Base-by-base conservation (phyloP, 2,329 filamentous ascomycete species). In the Colletotrichum lini region DNA sequence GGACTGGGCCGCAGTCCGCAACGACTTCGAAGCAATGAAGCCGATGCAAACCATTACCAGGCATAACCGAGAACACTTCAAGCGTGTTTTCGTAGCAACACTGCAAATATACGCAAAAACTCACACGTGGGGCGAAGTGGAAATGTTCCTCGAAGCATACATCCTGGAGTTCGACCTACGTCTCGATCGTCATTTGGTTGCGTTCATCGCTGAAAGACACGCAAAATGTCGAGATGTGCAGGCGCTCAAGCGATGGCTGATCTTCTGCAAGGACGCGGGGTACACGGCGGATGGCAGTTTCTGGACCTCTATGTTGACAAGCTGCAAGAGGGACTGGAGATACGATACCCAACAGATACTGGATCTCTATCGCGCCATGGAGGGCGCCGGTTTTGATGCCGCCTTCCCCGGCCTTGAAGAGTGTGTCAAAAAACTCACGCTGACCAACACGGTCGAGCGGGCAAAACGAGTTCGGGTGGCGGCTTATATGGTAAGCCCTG, bases 161-260 rank as follows among this genome's bases (percentile, higher is more conserved):
- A 76, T 79, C 4, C 74, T 77, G 16, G 77, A 80, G 21, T 74
- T 84, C 52, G 76, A 77, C 30, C 75, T 85, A 9, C 77, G 78
- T 5, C 72, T 84, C 50, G 79, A 79, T 72, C 77, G 73, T 12
- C 78, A 80, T 64, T 76, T 82, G 69, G 82, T 85, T 49, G 82
- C 81, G 3, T 73, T 86, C 30, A 78, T 86, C 72, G 83, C 84
- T 18, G 83, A 84, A 54, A 81, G 81, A 64, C 85, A 84, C 72
- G 84, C 79, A 15, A 77, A 79, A 26, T 75, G 79, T 38, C 82
- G 79, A 30, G 83, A 86, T 54, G 74, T 79, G 42, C 52, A 75
- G 13, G 79, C 82, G 1, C 80, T 86, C 64, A 70, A 82, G 4
- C 75, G 73, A 8, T 87, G 85, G 85, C 75, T 86, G 21, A 72